Base-by-base conservation (phyloP, 2,329 filamentous ascomycete genomes). In the Ceratocystis alfenasii region DNA sequence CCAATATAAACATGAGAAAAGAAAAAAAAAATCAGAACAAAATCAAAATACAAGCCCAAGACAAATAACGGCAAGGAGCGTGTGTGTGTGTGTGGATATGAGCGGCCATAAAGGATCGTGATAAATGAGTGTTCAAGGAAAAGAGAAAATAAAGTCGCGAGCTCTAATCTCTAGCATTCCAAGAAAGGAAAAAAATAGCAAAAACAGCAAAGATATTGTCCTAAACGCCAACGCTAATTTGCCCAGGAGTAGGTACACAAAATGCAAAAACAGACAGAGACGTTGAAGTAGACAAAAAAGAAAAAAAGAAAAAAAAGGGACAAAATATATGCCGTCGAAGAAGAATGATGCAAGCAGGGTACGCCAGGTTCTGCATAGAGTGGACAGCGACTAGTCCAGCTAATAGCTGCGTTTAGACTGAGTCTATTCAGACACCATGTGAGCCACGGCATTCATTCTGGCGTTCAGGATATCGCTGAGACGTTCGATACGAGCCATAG, bases 401-500 rank as follows among this genome's bases (percentile, higher is more conserved):
- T 66, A 65, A 65, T 67, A 44, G 63, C 60, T 61, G 44, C 17
- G 45, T 33, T 41, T 33, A 22, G 46, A 48, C 45, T 12, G 50
- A 25, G 61, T 46, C 33, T 36, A 45, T 57, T 68, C 65, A 36
- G 12, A 50, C 15, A 53, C 25, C 50, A 68, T 60, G 22, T 64
- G 55, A 20, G 50, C 55, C 66, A 68, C 67, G 12, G 67, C 63
- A 53, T 68, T 63, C 68, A 67, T 65, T 59, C 62, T 63, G 17
- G 62, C 60, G 28, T 69, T 68, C 30, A 69, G 50, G 25, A 66
- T 64, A 30, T 68, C 76, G 28, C 77, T 77, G 67, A 84, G 77
- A 69, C 77, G 78, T 71, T 81, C 77, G 62, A 83, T 77, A 33
- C 80, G 77, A 62, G 76, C 78, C 74, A 81, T 76, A 48, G 80